These are phyloP conservation scores for Eremothecium coryli DNA, from an alignment of 1,139 yeast genomes.

Conservation along the genomic window DNA sequence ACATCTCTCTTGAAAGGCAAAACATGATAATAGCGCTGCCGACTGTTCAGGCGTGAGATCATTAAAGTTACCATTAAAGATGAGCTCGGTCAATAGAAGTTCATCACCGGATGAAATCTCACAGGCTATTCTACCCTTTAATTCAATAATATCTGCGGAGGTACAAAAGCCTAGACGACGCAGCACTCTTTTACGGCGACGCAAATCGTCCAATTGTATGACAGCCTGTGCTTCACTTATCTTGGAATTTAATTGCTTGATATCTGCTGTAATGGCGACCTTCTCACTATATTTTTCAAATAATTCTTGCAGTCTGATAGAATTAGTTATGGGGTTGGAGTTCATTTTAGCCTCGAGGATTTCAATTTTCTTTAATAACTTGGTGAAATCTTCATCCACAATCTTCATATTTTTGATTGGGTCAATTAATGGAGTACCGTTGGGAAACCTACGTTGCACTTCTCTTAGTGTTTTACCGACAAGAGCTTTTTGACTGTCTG, in stretches of 20 bases:
- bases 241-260: slow-evolving; percentile 52
- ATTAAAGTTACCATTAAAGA: slow-evolving; percentile 90
- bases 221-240: slow-evolving; percentile 82
- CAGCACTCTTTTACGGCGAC: slow-evolving; percentile 83
- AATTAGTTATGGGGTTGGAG: slow-evolving; percentile 60
- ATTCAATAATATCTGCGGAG: slow-evolving; percentile 71
- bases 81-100: slow-evolving; percentile 75
- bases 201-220: slow-evolving; percentile 86
- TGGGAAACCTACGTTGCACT: slow-evolving; percentile 74
- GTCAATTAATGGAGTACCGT: slow-evolving; percentile 81
- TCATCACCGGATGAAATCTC: slow-evolving; percentile 96
- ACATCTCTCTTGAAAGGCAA: slow-evolving; percentile 93
- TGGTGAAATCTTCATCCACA: slow-evolving; percentile 64
- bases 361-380: slow-evolving; percentile 64
- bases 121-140: slow-evolving; percentile 94
- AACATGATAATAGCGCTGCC: slow-evolving; percentile 85
- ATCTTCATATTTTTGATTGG: slow-evolving; percentile 92
- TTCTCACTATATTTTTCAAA: slow-evolving; percentile 60
- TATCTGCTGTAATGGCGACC: slow-evolving; percentile 51
- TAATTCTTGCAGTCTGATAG: slow-evolving; percentile 51
- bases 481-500: slow-evolving; percentile 60
- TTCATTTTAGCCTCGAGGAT: slow-evolving; percentile 67
- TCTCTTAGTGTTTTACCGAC: slow-evolving; percentile 72
- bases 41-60: slow-evolving; percentile 82
- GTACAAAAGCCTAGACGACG: slow-evolving; percentile 82